Evolutionary conservation across 495 filamentous ascomycete genomes (phyloP).

Genomic region (Thozetella sp.): DNA sequence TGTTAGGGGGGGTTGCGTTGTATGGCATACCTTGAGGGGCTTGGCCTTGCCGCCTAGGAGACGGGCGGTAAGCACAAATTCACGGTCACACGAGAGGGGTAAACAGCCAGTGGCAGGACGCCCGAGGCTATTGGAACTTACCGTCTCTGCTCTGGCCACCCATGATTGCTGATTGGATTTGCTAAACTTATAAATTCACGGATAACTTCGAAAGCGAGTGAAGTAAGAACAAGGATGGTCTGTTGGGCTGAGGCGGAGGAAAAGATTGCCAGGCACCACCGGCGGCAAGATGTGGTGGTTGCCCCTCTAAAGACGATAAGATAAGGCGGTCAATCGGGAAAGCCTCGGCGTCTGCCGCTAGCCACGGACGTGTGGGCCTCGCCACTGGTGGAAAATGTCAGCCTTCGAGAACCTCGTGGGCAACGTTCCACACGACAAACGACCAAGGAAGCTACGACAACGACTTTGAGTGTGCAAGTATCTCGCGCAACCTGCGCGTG

Average conservation of each 20-base stretch:
- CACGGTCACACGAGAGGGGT: neutral
- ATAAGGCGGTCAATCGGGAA: constrained; percentile 11
- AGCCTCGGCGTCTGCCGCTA: neutral
- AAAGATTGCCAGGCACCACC: constrained; percentile 1
- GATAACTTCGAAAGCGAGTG: neutral
- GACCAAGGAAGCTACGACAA: no score
- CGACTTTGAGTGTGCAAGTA: no score
- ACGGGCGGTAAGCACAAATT: constrained; percentile 15
- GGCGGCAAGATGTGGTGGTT: neutral
- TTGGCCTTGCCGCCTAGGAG: constrained; percentile 78
- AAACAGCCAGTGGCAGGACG: neutral
- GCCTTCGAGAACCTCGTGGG: no score
- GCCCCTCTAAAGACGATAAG: neutral
- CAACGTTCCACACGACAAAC: no score
- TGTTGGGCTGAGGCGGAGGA: neutral
- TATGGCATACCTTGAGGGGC: constrained; percentile 63
- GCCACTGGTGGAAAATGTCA: no score
- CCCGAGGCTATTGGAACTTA: constrained; percentile 18
- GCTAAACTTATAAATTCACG: constrained; percentile 7
- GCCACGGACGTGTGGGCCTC: no score
- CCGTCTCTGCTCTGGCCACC: constrained; percentile 72
- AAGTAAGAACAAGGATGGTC: neutral
- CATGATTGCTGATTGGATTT: constrained; percentile 42
- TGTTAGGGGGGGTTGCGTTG: neutral
- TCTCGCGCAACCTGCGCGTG: no score